Conservation (phyloP, 805 yeast genomes). For the Pichia californica region DNA sequence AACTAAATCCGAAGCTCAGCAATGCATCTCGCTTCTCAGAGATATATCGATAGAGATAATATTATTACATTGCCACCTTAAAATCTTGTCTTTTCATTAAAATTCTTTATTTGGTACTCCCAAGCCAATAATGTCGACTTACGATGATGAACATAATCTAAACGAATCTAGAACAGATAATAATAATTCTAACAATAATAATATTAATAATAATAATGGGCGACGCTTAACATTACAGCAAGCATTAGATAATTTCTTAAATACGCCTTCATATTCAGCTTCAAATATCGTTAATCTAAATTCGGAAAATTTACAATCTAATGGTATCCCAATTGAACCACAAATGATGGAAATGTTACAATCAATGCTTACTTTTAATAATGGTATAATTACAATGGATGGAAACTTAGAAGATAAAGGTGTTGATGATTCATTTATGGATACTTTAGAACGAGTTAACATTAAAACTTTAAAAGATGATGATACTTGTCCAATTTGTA, state of each 20-base stretch:
- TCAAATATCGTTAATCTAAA: too few species aligned
- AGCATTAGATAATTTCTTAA: constrained; percentile 12
- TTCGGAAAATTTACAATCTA: neutral
- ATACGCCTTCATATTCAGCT: constrained; percentile 3
- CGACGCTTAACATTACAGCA: constrained; percentile 13
- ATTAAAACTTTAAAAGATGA: constrained; percentile 35
- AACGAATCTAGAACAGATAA: neutral
- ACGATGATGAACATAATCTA: constrained; percentile 19
- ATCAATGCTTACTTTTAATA: constrained; percentile 6
- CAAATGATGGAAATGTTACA: constrained; percentile 7
- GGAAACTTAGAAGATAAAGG: constrained; percentile 32
- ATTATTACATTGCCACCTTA: too few species aligned
- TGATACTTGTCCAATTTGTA: constrained; percentile 82
- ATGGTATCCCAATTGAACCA: neutral
- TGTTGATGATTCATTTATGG: constrained; percentile 64
- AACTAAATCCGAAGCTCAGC: too few species aligned
- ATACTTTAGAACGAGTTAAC: constrained; percentile 64
- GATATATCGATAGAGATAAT: too few species aligned
- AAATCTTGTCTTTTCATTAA: too few species aligned
- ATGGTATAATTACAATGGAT: constrained; percentile 1
- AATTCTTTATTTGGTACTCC: too few species aligned
- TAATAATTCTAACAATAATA: neutral
- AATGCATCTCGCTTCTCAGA: too few species aligned
- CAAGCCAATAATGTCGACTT: constrained; percentile 17
- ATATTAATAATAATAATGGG: neutral